phyloP scores from a whole-genome alignment of 257 asterid species.

The Marsdenia floribunda region DNA sequence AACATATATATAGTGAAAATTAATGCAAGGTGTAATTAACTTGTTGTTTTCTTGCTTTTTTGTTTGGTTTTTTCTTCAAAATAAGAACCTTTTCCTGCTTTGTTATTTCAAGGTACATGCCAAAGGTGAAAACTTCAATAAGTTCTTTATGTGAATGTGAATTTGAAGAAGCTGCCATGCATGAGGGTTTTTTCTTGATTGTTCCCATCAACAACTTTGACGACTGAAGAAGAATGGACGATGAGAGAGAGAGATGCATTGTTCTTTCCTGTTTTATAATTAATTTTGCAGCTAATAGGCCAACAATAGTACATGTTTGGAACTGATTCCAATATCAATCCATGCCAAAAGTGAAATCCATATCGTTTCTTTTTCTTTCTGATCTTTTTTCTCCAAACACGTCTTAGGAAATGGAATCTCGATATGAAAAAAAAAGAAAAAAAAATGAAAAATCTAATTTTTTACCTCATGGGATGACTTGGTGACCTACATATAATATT shows the following conservation, averaged over 20 bases:
- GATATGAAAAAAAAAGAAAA: background rate
- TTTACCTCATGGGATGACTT: background rate
- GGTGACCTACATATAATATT: background rate
- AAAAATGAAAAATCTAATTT: background rate
- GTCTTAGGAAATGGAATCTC: slow-evolving; percentile 22
- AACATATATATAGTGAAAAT: background rate
- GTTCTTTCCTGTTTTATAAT: background rate
- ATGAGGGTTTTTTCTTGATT: background rate
- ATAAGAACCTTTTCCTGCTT: background rate
- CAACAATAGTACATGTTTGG: slow-evolving; percentile 11
- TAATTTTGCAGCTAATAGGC: background rate
- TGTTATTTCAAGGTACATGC: background rate
- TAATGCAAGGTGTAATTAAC: slow-evolving; percentile 2
- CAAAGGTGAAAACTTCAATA: background rate
- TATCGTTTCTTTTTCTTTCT: background rate
- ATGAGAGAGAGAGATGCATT: too few relatives aligned
- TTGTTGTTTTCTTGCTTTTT: background rate
- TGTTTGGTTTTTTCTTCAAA: too few relatives aligned
- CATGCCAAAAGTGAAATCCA: background rate
- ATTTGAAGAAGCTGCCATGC: background rate
- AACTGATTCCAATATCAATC: slow-evolving; percentile 20
- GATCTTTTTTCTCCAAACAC: slow-evolving; percentile 14
- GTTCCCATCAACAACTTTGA: background rate
- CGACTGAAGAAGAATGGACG: background rate
- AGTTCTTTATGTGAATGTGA: background rate